phyloP scores from a whole-genome alignment of 306 rosid species.

The Vachellia collinsii region DNA sequence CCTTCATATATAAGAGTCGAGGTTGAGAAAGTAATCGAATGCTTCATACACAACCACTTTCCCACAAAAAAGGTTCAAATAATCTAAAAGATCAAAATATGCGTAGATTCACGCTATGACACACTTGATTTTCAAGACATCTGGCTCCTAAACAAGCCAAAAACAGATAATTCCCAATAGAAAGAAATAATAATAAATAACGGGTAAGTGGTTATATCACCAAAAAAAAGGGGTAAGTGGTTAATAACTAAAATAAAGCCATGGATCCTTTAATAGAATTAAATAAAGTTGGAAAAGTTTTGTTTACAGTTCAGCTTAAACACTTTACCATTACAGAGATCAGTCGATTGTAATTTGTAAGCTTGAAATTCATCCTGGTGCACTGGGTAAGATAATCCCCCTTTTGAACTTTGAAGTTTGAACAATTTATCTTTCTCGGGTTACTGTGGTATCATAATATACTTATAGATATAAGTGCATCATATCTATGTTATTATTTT shows the following conservation, averaged over 20 bases:
- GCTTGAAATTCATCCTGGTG: background rate
- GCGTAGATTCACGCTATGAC: background rate
- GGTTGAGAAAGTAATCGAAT: background rate
- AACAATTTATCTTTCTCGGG: background rate
- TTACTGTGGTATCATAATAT: background rate
- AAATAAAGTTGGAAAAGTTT: too few species aligned
- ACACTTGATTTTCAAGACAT: background rate
- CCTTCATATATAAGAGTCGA: background rate
- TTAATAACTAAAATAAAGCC: background rate
- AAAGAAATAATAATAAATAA: too few species aligned
- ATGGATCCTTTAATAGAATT: background rate
- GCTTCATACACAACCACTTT: background rate
- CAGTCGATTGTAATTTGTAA: background rate
- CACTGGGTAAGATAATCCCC: background rate
- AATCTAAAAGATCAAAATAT: background rate
- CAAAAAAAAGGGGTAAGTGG: too few species aligned
- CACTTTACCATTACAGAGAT: background rate
- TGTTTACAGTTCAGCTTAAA: background rate
- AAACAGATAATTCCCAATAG: background rate
- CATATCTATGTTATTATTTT: background rate
- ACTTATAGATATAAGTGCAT: background rate
- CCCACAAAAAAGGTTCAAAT: background rate
- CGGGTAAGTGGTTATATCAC: too few species aligned
- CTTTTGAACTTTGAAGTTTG: background rate
- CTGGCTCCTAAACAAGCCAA: background rate